A percentile compares a stretch with the other conserved stretches of the same genome.
Conservation (phyloP, 2,329 filamentous ascomycete genomes). For the Cladorrhinum sp. region DNA sequence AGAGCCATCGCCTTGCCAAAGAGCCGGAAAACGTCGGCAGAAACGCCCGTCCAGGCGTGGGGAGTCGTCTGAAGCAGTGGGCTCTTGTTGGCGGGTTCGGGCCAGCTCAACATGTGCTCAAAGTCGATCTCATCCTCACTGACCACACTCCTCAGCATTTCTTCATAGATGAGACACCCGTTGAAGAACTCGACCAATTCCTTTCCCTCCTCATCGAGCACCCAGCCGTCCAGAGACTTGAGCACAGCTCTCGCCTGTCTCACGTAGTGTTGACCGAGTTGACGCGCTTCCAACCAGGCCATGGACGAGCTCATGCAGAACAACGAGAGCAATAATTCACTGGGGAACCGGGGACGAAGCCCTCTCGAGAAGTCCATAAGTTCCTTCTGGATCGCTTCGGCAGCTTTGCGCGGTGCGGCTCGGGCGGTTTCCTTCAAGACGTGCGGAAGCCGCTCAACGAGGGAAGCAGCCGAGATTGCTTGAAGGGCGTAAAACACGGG, state of each 20-base stretch:
- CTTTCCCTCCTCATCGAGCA: constrained; percentile 13
- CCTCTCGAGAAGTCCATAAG: constrained; percentile 21
- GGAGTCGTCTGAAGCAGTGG: constrained; percentile 16
- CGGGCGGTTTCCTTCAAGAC: constrained; percentile 27
- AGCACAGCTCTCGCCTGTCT: constrained; percentile 27
- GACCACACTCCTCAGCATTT: constrained; percentile 31
- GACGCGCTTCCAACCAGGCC: constrained; percentile 29
- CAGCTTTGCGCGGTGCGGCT: constrained; percentile 24
- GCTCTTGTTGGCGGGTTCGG: constrained; percentile 17
- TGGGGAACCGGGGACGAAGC: constrained; percentile 19
- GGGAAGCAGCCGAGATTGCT: constrained; percentile 29
- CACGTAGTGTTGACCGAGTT: constrained; percentile 28
- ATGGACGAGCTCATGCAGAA: constrained; percentile 33
- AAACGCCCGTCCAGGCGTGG: constrained; percentile 29
- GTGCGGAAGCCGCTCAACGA: constrained; percentile 28
- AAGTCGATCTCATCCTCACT: constrained; percentile 29
- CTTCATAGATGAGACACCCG: constrained; percentile 30
- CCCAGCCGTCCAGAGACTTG: constrained; percentile 18
- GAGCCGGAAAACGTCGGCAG: constrained; percentile 24
- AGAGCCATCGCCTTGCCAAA: constrained; percentile 30
- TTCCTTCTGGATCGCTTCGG: constrained; percentile 27
- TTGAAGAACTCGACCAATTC: constrained; percentile 29
- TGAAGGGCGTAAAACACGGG: constrained; percentile 30
- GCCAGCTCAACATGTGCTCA: constrained; percentile 29
- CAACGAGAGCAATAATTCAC: constrained; percentile 26